These are phyloP conservation scores for Trichoderma parareesei DNA, from an alignment of 495 filamentous ascomycete species.

Conservation along the genomic window DNA sequence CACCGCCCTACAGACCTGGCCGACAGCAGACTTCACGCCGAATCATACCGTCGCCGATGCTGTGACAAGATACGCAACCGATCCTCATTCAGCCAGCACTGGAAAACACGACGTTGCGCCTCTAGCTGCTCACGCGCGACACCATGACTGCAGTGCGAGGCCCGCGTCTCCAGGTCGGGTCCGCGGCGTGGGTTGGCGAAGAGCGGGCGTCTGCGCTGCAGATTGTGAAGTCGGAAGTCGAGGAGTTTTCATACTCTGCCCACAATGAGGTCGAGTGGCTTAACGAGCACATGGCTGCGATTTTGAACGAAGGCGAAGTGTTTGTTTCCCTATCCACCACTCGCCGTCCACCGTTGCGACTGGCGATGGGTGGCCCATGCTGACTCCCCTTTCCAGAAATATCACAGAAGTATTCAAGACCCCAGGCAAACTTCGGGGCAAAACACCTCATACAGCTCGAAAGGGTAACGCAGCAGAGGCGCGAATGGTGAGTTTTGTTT, in stretches of 20 bases:
- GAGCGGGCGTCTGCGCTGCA: conserved; percentile 40
- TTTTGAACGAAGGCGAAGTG: conserved; percentile 81
- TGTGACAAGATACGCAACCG: background rate
- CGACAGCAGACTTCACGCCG: background rate
- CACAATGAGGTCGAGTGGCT: conserved; percentile 91
- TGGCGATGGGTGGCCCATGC: conserved; percentile 13
- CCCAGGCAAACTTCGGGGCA: conserved; percentile 86
- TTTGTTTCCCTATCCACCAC: conserved; percentile 34
- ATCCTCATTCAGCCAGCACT: background rate
- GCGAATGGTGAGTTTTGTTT: conserved; percentile 52
- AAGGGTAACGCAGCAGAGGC: conserved; percentile 57
- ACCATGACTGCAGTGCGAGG: conserved; percentile 43
- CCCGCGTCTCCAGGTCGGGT: conserved; percentile 48
- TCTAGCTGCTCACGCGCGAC: conserved; percentile 5
- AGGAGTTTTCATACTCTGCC: conserved; percentile 82
- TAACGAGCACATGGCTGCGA: conserved; percentile 93
- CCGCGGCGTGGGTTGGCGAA: conserved; percentile 45
- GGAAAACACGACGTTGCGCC: conserved; percentile 1
- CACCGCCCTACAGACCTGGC: background rate
- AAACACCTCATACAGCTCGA: conserved; percentile 76
- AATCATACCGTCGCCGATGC: background rate
- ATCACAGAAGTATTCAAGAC: conserved; percentile 93
- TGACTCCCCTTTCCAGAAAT: conserved; percentile 51
- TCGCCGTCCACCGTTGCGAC: background rate
- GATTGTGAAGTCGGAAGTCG: conserved; percentile 57